phyloP scores from a whole-genome alignment of 2,329 filamentous ascomycete species.

The Pleoardoris graminearum region DNA sequence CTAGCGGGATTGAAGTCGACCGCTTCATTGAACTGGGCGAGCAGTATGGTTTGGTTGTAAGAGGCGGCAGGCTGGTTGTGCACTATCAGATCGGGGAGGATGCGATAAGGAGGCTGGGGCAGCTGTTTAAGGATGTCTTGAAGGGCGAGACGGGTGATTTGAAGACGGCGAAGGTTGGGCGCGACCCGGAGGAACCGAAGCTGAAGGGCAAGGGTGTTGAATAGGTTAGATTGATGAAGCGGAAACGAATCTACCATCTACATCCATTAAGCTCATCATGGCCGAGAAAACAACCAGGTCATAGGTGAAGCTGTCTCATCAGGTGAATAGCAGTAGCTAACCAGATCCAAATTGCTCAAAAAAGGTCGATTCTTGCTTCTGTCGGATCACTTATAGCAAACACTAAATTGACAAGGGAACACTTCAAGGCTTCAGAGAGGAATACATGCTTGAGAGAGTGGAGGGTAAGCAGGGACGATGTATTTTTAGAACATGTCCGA shows the following conservation, averaged over 20 bases:
- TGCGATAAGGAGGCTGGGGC: constrained; percentile 52
- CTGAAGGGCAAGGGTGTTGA: constrained; percentile 36
- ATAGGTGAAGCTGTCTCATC: too few relatives aligned
- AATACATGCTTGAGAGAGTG: too few relatives aligned
- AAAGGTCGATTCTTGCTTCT: too few relatives aligned
- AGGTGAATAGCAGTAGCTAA: too few relatives aligned
- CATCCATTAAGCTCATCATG: too few relatives aligned
- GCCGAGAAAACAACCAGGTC: too few relatives aligned
- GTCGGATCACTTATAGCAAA: too few relatives aligned
- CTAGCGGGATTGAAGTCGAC: constrained; percentile 57
- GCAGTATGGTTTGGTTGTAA: constrained; percentile 60
- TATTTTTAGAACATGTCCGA: too few relatives aligned
- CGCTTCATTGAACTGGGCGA: constrained; percentile 60
- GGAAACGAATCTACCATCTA: not conserved
- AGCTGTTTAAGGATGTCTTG: constrained; percentile 25
- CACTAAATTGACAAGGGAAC: too few relatives aligned
- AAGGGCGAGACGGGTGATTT: constrained; percentile 17
- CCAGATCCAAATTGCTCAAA: too few relatives aligned
- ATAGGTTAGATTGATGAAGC: constrained; percentile 8
- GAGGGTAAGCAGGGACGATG: too few relatives aligned
- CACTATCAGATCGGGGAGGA: constrained; percentile 74
- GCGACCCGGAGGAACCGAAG: constrained; percentile 26
- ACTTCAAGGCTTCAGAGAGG: too few relatives aligned
- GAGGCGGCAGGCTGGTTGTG: constrained; percentile 64
- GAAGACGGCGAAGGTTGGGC: constrained; percentile 17